Percentiles rank a stretch among this genome's conserved stretches.
Evolutionary conservation across 73 alveolate genomes (phyloP).

Genomic region (Tetrahymena elliotti): DNA sequence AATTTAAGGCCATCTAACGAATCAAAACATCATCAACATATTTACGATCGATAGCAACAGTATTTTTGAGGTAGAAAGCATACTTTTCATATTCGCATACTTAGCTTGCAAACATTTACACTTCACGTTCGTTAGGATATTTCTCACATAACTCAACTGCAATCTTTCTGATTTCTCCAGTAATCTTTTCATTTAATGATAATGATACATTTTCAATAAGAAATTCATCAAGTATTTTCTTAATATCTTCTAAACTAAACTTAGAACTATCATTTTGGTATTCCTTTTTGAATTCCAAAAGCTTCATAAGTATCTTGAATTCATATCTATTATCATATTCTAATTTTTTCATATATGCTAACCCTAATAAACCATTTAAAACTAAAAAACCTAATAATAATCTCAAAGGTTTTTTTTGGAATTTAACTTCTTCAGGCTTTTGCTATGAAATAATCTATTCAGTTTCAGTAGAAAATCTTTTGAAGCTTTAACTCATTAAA

Average conservation of each 20-base stretch:
- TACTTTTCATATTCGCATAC: neutral
- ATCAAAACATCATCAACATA: neutral
- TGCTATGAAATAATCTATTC: neutral
- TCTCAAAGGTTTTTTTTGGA: neutral
- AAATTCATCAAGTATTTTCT: neutral
- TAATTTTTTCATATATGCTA: neutral
- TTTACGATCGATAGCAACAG: neutral
- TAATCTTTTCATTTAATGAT: neutral
- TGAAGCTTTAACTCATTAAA: neutral
- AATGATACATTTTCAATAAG: neutral
- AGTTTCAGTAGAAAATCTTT: neutral
- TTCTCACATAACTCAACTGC: neutral
- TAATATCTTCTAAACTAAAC: neutral
- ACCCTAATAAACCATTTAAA: neutral
- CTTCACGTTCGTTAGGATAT: neutral
- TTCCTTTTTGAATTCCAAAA: neutral
- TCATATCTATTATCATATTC: neutral
- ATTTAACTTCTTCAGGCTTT: neutral
- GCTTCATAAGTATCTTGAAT: neutral
- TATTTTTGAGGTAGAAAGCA: neutral
- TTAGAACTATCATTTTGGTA: neutral
- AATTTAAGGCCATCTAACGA: neutral
- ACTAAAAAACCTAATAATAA: neutral
- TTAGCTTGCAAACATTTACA: neutral
- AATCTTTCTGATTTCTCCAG: neutral